Evolutionary conservation across 2,329 filamentous ascomycete genomes (phyloP).

Genomic region (Neopestalotiopsis sp.): DNA sequence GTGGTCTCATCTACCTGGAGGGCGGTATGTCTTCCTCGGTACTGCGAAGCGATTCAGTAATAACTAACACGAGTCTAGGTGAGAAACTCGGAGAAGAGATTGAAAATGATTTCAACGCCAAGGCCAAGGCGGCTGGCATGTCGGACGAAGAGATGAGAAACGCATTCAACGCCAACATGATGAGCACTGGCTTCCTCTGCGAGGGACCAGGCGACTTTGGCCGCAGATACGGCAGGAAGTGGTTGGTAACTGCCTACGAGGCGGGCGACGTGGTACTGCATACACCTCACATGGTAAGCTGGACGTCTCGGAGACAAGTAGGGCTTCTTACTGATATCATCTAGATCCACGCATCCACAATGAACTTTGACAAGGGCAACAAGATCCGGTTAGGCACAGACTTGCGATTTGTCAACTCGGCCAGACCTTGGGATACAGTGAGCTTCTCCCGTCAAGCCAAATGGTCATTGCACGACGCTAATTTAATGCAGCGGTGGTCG

Average conservation of each 20-base stretch:
- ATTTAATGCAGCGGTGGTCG: constrained; percentile 40
- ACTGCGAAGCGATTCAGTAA: too few relatives aligned
- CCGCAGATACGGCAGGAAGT: constrained; percentile 33
- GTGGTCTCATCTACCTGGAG: constrained; percentile 65
- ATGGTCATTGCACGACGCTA: constrained; percentile 1
- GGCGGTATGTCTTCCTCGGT: constrained; percentile 26
- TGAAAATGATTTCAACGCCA: constrained; percentile 53
- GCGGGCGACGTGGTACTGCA: constrained; percentile 48
- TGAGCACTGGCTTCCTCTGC: constrained; percentile 57
- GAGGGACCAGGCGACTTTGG: constrained; percentile 50
- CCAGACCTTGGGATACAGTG: constrained; percentile 55
- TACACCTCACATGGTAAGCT: constrained; percentile 39
- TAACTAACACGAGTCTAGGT: constrained; percentile 28
- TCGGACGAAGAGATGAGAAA: constrained; percentile 55
- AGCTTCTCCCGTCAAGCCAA: constrained; percentile 22
- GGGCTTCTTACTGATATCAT: constrained; percentile 28
- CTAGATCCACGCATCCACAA: constrained; percentile 60
- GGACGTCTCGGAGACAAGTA: constrained; percentile 15
- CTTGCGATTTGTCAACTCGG: constrained; percentile 59
- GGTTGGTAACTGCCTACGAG: constrained; percentile 44
- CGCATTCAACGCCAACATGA: constrained; percentile 66
- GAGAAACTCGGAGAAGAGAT: constrained; percentile 51
- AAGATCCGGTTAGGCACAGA: constrained; percentile 62
- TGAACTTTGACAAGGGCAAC: constrained; percentile 57
- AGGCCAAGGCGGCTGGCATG: constrained; percentile 54